Conservation (phyloP, 306 rosid genomes). For the Hippophae rhamnoides region DNA sequence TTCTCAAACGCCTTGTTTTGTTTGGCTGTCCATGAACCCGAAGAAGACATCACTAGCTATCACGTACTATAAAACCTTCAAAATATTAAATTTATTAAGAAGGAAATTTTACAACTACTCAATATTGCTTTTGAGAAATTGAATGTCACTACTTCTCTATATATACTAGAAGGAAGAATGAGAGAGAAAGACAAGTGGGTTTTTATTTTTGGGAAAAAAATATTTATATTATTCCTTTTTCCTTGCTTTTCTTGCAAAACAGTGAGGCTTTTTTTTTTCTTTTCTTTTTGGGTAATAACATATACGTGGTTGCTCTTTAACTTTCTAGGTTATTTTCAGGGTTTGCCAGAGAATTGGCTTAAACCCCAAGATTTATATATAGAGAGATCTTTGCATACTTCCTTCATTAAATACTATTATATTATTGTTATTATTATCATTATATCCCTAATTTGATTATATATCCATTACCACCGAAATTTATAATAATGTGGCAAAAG, state of each 20-base stretch:
- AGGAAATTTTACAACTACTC: too few relatives aligned
- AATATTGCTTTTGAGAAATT: conserved; percentile 13
- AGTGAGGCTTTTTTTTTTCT: conserved; percentile 23
- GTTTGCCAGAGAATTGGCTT: conserved; percentile 14
- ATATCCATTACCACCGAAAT: too few relatives aligned
- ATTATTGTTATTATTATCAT: neutral
- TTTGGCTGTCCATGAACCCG: conserved; percentile 56
- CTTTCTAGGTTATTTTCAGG: conserved; percentile 6
- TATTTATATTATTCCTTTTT: conserved; percentile 9
- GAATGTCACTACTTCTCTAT: conserved; percentile 19
- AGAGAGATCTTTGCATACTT: conserved; percentile 9
- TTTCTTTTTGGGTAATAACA: conserved; percentile 1
- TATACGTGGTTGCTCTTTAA: too few relatives aligned
- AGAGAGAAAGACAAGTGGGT: neutral
- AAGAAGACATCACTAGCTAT: conserved; percentile 17
- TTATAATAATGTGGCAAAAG: too few relatives aligned
- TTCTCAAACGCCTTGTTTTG: conserved; percentile 75
- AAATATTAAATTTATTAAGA: neutral
- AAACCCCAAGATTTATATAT: conserved; percentile 7
- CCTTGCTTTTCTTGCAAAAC: conserved; percentile 36
- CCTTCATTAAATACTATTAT: conserved; percentile 12
- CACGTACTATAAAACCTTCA: neutral
- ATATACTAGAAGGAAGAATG: conserved; percentile 21
- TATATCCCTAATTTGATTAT: too few relatives aligned
- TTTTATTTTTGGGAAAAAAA: neutral